phyloP scores from a whole-genome alignment of 257 asterid genomes.

The Rehmannia glutinosa region DNA sequence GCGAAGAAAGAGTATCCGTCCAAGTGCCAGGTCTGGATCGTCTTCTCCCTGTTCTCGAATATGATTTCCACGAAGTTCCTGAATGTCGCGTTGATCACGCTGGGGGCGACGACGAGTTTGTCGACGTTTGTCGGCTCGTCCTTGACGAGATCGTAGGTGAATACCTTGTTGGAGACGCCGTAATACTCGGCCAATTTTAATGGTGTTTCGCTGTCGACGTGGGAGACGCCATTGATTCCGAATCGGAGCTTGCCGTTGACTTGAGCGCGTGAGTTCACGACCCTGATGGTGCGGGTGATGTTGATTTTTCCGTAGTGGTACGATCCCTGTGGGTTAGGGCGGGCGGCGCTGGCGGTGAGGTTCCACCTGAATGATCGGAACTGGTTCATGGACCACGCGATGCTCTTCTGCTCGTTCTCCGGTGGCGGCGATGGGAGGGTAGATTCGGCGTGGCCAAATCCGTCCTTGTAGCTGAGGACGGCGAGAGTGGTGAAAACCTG shows the following conservation, averaged over 20 bases:
- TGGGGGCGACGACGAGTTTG: conserved; percentile 18
- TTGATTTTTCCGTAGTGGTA: conserved; percentile 54
- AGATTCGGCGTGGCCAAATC: conserved; percentile 29
- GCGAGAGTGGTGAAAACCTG: conserved; percentile 26
- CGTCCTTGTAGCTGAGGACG: conserved; percentile 26
- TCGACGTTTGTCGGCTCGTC: conserved; percentile 29
- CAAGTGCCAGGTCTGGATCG: conserved; percentile 45
- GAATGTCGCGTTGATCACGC: conserved; percentile 41
- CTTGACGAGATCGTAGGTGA: conserved; percentile 32
- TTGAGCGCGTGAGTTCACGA: conserved; percentile 18
- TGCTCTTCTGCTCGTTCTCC: conserved; percentile 30
- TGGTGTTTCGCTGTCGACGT: conserved; percentile 37
- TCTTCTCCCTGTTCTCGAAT: conserved; percentile 50
- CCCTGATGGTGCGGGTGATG: conserved; percentile 52
- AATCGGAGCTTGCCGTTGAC: conserved; percentile 42
- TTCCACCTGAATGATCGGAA: conserved; percentile 62
- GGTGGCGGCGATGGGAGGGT: conserved; percentile 46
- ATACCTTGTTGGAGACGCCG: conserved; percentile 26
- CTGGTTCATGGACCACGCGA: conserved; percentile 54
- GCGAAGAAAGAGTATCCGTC: conserved; percentile 59
- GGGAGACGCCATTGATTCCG: conserved; percentile 51
- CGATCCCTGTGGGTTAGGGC: conserved; percentile 63
- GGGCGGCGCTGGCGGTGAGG: conserved; percentile 49
- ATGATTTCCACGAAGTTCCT: conserved; percentile 45
- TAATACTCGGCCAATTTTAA: conserved; percentile 52